Base-by-base conservation (phyloP, 371 early-diverging fungal species). In the Rhizopus delemar region DNA sequence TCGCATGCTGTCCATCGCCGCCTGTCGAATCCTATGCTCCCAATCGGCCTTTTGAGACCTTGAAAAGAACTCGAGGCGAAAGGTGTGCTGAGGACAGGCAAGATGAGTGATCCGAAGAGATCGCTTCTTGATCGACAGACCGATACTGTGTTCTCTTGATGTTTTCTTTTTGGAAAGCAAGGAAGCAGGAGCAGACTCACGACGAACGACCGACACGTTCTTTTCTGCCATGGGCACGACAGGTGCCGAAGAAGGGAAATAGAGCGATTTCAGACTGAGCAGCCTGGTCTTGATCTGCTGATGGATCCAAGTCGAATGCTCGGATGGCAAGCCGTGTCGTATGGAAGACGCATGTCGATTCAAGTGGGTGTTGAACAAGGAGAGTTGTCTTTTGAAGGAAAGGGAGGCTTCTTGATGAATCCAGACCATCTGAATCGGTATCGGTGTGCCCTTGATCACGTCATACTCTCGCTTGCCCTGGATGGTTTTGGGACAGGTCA, bases 351-450 rank as follows among this genome's bases (percentile, higher is more conserved):
- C 22, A 22, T 22, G 22, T 2, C 11, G 38, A 38, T 38, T 38
- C 8, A 38, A 11, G 11, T 38, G 11, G 7, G 11, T 63, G 55
- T 0, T 63, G 59, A 35, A 62, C 22, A 22, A 2, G 2, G 22
- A 22, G 22, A 22, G 22, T 22, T 22, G 22, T 22, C 22, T 22
- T 22, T 22, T 62, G 35, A 62, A 39, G 5, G 68, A 52, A n/a
- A 54, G 41, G 3, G 53, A 31, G 7, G 39, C 8, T 15, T 36
- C 41, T 6, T 39, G 11, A 8, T 57, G 53, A 9, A 70, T 35
- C 8, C 54, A 33, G 0, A 75, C 46, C 56, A 75, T 60, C 4
- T 60, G 68, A 2, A 68, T 49, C 1, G 76, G 73, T 13, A 75
- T 75, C 2, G 64, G 69, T 1, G 53, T 51, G 12, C 66, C 56